A percentile compares a stretch with the other conserved stretches of the same genome.
phyloP scores from a whole-genome alignment of 805 yeast genomes.

The Lachancea nothofagi region DNA sequence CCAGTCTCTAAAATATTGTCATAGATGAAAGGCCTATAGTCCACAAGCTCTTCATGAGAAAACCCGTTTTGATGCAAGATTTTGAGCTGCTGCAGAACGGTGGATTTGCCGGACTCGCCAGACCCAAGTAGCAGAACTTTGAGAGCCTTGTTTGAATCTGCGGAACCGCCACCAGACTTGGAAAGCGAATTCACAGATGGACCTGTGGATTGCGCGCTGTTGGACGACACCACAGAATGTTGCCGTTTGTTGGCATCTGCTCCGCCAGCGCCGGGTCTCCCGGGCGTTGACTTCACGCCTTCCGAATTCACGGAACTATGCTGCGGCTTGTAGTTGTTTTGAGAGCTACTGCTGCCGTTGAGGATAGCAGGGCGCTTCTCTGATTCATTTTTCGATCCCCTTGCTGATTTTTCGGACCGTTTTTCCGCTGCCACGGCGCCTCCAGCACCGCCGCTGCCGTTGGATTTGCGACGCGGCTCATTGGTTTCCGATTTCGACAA shows the following conservation, averaged over 20 bases:
- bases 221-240: constrained; percentile 7
- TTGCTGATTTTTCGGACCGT: too few species aligned
- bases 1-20: constrained; percentile 75
- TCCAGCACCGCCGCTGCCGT: neutral
- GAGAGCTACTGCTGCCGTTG: neutral
- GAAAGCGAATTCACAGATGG: constrained; percentile 2
- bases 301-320: neutral
- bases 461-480: neutral
- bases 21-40: constrained; percentile 73
- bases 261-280: neutral
- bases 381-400: neutral
- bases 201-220: constrained; percentile 6
- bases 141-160: constrained; percentile 16
- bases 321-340: neutral
- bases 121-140: constrained; percentile 80
- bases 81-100: constrained; percentile 38
- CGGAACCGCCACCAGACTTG: constrained; percentile 7
- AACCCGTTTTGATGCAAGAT: constrained; percentile 34
- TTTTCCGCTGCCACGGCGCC: neutral
- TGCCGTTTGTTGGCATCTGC: constrained; percentile 4
- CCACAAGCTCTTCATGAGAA: constrained; percentile 53
- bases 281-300: neutral
- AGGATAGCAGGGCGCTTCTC: neutral
- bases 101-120: constrained; percentile 46
- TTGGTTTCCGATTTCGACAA: constrained; percentile 6